Evolutionary conservation across 192 early-diverging fungal genomes (phyloP), one percentile per base, ranked within the genome.

Genomic region (Podila verticillata): DNA sequence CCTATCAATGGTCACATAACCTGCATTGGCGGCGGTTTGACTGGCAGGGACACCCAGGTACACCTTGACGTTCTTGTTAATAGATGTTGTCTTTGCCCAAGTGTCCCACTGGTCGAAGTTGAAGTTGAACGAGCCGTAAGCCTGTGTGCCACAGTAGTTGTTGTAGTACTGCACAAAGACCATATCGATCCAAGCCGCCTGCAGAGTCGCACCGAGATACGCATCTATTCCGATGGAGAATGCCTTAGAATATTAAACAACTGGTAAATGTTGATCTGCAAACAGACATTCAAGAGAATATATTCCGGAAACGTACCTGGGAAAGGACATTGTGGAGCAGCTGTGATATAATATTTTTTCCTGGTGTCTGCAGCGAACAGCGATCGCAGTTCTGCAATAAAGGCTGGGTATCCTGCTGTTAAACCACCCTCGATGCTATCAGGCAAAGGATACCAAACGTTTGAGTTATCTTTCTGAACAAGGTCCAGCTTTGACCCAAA

Each of bases 81-180:
- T 73, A 2, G 90, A 85, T 2, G 74, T 64, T 2, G 84, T 83
- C 17, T 85, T 85, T 5, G 91, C 89, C 91, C 92, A 93, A 26
- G 83, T 85, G 39, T 91, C 85, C 93, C 93, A 94, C 57, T 86
- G 84, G 44, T 89, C 89, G 82, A 90, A 94, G 81, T 94, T 94
- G 83, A 91, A 94, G 72, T 84, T 88, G 39, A 66, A 60, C 7
- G 82, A 71, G 17, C 75, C 75, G 6, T 30, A 79, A 48, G 63
- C 69, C 19, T 77, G 51, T 7, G 88, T 73, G 30, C 86, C 83
- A 57, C 93, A 94, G 75, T 89, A 93, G 83, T 94, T 94, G 84
- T 94, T 94, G 84, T 94, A 94, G 66, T 92, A 94, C 80, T 94
- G 93, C 2, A 94, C 89, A 86, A 89, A 92, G 0, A 94, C 83